Conservation (phyloP, 2,329 filamentous ascomycete species). For the Fusarium veterinarium region DNA sequence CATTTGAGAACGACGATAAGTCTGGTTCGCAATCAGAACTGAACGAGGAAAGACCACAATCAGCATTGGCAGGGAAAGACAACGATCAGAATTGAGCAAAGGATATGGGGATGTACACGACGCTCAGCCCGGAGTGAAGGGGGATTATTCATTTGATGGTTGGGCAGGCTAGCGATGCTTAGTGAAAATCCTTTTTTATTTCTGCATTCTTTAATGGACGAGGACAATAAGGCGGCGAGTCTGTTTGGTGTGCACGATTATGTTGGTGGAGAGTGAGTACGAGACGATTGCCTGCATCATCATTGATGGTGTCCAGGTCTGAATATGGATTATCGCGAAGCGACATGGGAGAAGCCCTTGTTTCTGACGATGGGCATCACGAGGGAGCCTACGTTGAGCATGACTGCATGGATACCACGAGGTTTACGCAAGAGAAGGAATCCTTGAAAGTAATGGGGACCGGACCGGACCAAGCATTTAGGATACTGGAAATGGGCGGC, state of each 20-base stretch:
- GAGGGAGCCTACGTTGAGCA: background rate
- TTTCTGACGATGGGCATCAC: background rate
- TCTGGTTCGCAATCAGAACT: background rate
- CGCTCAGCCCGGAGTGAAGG: conserved; percentile 2
- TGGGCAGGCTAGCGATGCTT: conserved; percentile 42
- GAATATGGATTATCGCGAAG: conserved; percentile 9
- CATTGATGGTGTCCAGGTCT: background rate
- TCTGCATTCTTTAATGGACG: conserved; percentile 35
- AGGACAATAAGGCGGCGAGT: conserved; percentile 28
- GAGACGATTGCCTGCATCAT: background rate
- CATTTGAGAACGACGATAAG: background rate
- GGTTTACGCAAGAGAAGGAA: conserved; percentile 19
- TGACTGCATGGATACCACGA: background rate
- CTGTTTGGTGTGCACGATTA: conserved; percentile 32
- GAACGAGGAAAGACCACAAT: background rate
- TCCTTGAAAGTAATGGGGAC: conserved; percentile 6
- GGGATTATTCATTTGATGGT: conserved; percentile 27
- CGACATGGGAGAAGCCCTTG: conserved; percentile 1
- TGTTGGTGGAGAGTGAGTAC: conserved; percentile 1
- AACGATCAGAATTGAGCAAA: background rate
- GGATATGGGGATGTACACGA: background rate
- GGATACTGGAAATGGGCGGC: conserved; percentile 14
- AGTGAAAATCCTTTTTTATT: conserved; percentile 34
- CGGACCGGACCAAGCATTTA: conserved; percentile 11
- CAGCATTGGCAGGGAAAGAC: background rate